phyloP scores from a whole-genome alignment of 2,329 filamentous ascomycete species.

The Pyricularia pennisetigena region DNA sequence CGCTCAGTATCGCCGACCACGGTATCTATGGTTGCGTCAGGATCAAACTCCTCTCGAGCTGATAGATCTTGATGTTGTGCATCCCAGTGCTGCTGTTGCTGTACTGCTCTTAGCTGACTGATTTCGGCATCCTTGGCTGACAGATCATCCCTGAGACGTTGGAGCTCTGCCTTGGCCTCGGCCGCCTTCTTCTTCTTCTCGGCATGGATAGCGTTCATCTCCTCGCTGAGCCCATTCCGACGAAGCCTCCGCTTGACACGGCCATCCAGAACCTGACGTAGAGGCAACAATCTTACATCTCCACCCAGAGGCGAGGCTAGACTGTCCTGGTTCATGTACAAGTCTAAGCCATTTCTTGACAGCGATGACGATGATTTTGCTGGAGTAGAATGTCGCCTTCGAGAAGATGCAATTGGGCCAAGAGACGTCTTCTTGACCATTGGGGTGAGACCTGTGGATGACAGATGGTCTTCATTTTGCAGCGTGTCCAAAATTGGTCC shows the following conservation, averaged over 20 bases:
- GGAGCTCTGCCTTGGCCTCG: slow-evolving; percentile 34
- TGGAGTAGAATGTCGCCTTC: slow-evolving; percentile 37
- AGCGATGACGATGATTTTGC: slow-evolving; percentile 7
- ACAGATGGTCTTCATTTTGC: background rate
- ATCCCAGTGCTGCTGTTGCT: slow-evolving; percentile 10
- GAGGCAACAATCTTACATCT: slow-evolving; percentile 33
- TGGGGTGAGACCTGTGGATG: slow-evolving; percentile 46
- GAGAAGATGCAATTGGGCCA: slow-evolving; percentile 12
- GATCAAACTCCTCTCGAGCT: slow-evolving; percentile 3
- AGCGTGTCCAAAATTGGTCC: slow-evolving; percentile 25
- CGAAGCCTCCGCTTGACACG: slow-evolving; percentile 47
- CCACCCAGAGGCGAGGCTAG: slow-evolving; percentile 19
- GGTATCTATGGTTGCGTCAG: slow-evolving; percentile 26
- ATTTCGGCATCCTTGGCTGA: slow-evolving; percentile 42
- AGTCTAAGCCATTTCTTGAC: background rate
- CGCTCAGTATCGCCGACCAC: slow-evolving; percentile 34
- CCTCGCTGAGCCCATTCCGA: slow-evolving; percentile 46
- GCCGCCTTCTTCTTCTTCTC: slow-evolving; percentile 31
- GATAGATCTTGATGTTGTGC: background rate
- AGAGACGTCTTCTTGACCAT: slow-evolving; percentile 44
- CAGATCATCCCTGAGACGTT: slow-evolving; percentile 36
- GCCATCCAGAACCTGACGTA: slow-evolving; percentile 46
- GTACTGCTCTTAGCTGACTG: slow-evolving; percentile 28
- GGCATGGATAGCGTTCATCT: slow-evolving; percentile 41
- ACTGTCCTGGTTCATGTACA: slow-evolving; percentile 7